These are phyloP conservation scores for Scheffersomyces illinoinensis DNA, from an alignment of 1,139 yeast species.

Conservation along the genomic window DNA sequence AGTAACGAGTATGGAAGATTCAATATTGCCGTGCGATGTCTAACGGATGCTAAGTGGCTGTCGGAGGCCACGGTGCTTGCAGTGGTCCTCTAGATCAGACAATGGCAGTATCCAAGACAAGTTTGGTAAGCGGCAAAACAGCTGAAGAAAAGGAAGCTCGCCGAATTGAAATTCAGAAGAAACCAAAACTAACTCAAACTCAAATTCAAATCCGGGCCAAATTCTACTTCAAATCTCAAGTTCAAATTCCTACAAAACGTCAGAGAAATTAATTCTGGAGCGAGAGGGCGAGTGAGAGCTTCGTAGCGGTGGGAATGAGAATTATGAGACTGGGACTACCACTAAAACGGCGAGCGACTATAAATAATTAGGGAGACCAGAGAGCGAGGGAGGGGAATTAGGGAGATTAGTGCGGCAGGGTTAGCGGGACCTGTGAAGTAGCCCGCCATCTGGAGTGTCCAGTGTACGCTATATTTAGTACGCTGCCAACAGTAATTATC, in stretches of 20 bases:
- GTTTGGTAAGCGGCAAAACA: background rate
- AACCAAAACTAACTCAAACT: background rate
- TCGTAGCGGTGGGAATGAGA: background rate
- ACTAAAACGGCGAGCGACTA: background rate
- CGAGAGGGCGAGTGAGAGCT: background rate
- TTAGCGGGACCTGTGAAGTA: too few species aligned
- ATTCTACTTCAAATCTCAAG: background rate
- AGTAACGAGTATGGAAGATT: background rate
- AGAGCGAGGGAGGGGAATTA: background rate
- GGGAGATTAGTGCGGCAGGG: too few species aligned
- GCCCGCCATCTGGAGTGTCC: too few species aligned
- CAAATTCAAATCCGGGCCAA: background rate
- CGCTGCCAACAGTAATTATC: background rate
- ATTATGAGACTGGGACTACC: background rate
- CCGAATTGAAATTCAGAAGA: background rate
- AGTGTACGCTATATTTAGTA: too few species aligned
- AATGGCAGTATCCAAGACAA: background rate
- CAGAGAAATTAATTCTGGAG: background rate
- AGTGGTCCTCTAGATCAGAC: background rate
- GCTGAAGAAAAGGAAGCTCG: background rate
- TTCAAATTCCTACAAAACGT: background rate
- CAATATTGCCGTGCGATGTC: background rate
- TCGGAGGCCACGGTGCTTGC: background rate
- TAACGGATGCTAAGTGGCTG: background rate
- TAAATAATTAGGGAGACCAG: background rate